These are phyloP conservation scores for Sugiyamaella paludigena DNA, from an alignment of 1,139 yeast genomes.

Conservation along the genomic window DNA sequence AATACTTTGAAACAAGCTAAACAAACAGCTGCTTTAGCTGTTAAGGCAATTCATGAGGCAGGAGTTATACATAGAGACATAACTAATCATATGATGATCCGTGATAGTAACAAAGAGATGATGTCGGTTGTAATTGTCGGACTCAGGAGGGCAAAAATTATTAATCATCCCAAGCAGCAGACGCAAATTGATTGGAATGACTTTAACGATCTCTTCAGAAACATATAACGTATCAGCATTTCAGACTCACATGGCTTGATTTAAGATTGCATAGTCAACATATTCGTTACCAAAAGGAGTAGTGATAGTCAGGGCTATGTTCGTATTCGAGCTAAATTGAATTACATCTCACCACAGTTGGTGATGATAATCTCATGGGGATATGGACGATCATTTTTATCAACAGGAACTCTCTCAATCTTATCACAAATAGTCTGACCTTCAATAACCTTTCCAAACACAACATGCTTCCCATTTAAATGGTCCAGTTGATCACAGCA, in stretches of 20 bases:
- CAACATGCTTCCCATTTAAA: conserved; percentile 42
- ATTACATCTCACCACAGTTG: conserved; percentile 43
- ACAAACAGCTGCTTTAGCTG: conserved; percentile 3
- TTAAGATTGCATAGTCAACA: too few species aligned
- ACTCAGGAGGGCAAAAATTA: conserved; percentile 1
- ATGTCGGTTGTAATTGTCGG: conserved; percentile 13
- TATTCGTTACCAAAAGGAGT: too few species aligned
- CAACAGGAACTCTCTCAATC: conserved; percentile 67
- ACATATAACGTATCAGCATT: not conserved
- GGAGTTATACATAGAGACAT: conserved; percentile 21
- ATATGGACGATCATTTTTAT: conserved; percentile 59
- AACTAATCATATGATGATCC: conserved; percentile 15
- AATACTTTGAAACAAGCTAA: conserved; percentile 2
- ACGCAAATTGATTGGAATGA: conserved; percentile 1
- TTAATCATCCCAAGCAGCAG: not conserved
- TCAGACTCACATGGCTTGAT: too few species aligned
- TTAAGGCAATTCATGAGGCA: conserved; percentile 14
- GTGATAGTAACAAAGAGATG: conserved; percentile 1
- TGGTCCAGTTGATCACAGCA: conserved; percentile 35
- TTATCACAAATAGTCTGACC: conserved; percentile 68
- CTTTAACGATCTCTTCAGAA: not conserved
- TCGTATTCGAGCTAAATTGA: too few species aligned
- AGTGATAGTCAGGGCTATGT: too few species aligned
- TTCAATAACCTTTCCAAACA: conserved; percentile 41
- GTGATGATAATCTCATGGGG: conserved; percentile 30